Evolutionary conservation across 495 filamentous ascomycete genomes (phyloP), one percentile per base, ranked within the genome.

Genomic region (Penicillium lividum): DNA sequence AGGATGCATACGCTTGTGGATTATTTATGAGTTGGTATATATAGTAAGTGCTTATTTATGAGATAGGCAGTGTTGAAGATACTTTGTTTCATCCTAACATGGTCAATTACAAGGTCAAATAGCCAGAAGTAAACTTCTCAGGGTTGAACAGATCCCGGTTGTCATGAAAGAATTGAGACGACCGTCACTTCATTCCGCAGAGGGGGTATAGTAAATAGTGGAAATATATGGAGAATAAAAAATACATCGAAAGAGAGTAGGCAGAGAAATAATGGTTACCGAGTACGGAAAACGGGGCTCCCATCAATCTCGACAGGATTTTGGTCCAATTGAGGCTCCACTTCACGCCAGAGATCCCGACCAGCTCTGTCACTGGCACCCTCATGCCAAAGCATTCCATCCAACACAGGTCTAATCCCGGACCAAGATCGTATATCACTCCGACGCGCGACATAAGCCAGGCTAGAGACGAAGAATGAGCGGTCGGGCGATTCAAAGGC

Each of bases 351-450:
- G 2, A 77, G 62, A 5, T 43, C 45, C 28, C 68, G 49, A 3
- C 65, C 73, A 0, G 73, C 62, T 2, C 46, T 47, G 13, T 76
- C 73, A 36, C 76, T 75, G n/a, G 76, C 71, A 27, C 51, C 15
- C 22, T 73, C 65, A 10, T 66, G 68, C 76, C 76, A 78, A 3
- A 75, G 65, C 57, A 77, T 67, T 28, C 66, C 48, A 2, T 54
- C 42, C 4, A 78, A 54, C 3, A 62, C 48, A 4, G 56, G 34
- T 33, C 63, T 68, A 5, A 76, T 36, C 7, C 65, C 62, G 0
- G 51, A 11, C 70, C 72, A 77, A 0, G 65, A 57, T 10, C 22
- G n/a, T 9, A 76, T 56, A 3, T 57, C 57, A 25, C 54, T 66
- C 7, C 58, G 54, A 7, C 47, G 54, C 3, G 65, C 54, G 8